Evolutionary conservation across 164 flowering plant genomes (phyloP).

Genomic region (Houttuynia cordata): DNA sequence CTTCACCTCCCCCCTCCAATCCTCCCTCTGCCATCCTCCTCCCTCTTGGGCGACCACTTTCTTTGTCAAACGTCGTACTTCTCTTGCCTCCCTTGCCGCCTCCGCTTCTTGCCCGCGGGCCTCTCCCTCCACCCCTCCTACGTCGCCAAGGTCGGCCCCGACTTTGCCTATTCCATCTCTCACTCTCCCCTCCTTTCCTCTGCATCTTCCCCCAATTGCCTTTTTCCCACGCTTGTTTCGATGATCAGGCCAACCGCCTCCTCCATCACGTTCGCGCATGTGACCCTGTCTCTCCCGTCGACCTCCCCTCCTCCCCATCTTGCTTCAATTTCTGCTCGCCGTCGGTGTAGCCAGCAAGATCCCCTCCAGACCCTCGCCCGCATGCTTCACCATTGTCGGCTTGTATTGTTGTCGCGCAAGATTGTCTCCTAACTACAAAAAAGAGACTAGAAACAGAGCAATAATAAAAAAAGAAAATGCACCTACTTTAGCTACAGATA

Average conservation of each 20-base stretch:
- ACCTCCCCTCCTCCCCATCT: constrained; percentile 32
- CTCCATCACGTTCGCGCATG: constrained; percentile 56
- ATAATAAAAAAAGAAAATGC: too few relatives aligned
- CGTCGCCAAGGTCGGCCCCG: constrained; percentile 65
- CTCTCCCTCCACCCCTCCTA: constrained; percentile 32
- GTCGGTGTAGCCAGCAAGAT: constrained; percentile 94
- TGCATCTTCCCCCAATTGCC: constrained; percentile 11
- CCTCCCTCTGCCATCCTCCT: too few relatives aligned
- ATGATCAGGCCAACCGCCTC: constrained; percentile 37
- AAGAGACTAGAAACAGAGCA: too few relatives aligned
- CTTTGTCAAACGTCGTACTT: too few relatives aligned
- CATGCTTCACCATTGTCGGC: constrained; percentile 55
- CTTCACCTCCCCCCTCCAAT: too few relatives aligned
- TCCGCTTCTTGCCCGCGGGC: constrained; percentile 73
- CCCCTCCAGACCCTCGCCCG: constrained; percentile 55
- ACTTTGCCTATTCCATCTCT: constrained; percentile 45
- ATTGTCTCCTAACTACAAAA: too few relatives aligned
- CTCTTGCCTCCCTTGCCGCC: too few relatives aligned
- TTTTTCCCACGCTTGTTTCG: constrained; percentile 76
- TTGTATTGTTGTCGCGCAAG: constrained; percentile 82
- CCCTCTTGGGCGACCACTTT: too few relatives aligned
- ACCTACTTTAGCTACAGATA: too few relatives aligned
- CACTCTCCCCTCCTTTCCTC: constrained; percentile 13
- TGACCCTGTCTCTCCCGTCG: constrained; percentile 46
- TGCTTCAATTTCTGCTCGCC: constrained; percentile 66